Evolutionary conservation across 2,329 filamentous ascomycete genomes (phyloP).

Genomic region (Aaosphaeria arxii): DNA sequence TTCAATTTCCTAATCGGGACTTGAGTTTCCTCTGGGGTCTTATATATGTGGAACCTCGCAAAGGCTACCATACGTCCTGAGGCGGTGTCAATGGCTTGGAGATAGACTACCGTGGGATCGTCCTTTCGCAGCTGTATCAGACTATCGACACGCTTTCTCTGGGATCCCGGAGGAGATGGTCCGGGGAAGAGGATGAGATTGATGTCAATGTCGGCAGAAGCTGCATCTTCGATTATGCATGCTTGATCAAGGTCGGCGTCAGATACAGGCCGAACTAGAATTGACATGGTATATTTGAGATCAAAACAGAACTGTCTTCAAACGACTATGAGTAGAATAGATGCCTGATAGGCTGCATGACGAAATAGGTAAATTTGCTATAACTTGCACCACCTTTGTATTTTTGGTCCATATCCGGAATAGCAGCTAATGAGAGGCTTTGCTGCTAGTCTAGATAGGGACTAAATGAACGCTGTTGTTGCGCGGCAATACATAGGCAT

Average conservation of each 20-base stretch:
- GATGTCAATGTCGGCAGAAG: conserved; percentile 9
- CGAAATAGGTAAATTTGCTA: too few species aligned
- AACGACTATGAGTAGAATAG: too few species aligned
- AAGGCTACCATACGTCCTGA: conserved; percentile 21
- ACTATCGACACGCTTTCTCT: conserved; percentile 4
- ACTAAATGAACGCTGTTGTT: too few species aligned
- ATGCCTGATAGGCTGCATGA: too few species aligned
- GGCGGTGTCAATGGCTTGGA: conserved; percentile 22
- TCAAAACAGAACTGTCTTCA: too few species aligned
- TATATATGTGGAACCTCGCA: conserved; percentile 28
- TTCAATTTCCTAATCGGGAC: too few species aligned
- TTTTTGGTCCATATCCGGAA: too few species aligned
- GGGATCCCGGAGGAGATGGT: conserved; percentile 14
- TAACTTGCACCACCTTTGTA: too few species aligned
- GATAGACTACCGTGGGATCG: conserved; percentile 11
- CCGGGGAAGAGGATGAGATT: conserved; percentile 18
- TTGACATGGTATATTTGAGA: conserved; percentile 13
- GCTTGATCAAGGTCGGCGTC: conserved; percentile 21
- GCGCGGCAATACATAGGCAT: too few species aligned
- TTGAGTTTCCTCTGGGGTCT: too few species aligned
- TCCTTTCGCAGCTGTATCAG: conserved; percentile 10
- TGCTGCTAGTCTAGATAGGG: too few species aligned
- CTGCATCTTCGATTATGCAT: conserved; percentile 17
- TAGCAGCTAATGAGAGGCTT: too few species aligned
- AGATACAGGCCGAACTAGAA: conserved; percentile 16